phyloP scores from a whole-genome alignment of 2,329 filamentous ascomycete genomes.

The Zymoseptoria passerinii region DNA sequence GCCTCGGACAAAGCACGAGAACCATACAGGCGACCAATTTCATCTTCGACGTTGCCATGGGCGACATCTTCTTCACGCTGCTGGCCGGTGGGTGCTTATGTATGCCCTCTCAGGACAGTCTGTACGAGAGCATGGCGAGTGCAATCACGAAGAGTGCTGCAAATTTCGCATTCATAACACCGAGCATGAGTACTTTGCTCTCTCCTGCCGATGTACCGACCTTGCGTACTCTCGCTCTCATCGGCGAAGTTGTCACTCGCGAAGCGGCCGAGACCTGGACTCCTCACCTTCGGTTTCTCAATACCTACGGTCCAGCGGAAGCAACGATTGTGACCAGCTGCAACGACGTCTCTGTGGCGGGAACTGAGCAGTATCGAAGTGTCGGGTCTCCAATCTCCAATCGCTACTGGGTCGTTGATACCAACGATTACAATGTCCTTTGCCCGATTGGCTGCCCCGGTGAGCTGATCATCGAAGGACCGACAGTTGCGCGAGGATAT shows the following conservation, averaged over 20 bases:
- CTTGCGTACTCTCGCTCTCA: not conserved
- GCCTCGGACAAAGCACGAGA: not conserved
- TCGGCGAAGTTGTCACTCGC: not conserved
- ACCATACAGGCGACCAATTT: not conserved
- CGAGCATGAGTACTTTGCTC: not conserved
- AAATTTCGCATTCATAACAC: constrained; percentile 1
- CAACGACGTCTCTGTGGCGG: not conserved
- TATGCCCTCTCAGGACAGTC: not conserved
- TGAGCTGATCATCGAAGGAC: constrained; percentile 40
- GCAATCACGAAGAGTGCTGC: not conserved
- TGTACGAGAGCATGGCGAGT: not conserved
- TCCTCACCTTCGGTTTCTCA: not conserved
- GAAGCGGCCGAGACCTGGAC: not conserved
- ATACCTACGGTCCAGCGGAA: constrained; percentile 1
- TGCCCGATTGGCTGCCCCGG: constrained; percentile 21
- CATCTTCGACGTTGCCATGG: constrained; percentile 1
- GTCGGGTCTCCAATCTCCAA: not conserved
- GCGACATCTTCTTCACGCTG: constrained; percentile 1
- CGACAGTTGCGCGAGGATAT: constrained; percentile 39
- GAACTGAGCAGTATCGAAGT: not conserved
- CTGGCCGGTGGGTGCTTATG: not conserved
- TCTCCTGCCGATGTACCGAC: not conserved
- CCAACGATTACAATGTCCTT: constrained; percentile 20
- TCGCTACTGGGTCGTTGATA: constrained; percentile 25
- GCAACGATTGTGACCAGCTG: not conserved